These are phyloP conservation scores for Solanum raphanifolium DNA, from an alignment of 257 asterid genomes.

Conservation along the genomic window DNA sequence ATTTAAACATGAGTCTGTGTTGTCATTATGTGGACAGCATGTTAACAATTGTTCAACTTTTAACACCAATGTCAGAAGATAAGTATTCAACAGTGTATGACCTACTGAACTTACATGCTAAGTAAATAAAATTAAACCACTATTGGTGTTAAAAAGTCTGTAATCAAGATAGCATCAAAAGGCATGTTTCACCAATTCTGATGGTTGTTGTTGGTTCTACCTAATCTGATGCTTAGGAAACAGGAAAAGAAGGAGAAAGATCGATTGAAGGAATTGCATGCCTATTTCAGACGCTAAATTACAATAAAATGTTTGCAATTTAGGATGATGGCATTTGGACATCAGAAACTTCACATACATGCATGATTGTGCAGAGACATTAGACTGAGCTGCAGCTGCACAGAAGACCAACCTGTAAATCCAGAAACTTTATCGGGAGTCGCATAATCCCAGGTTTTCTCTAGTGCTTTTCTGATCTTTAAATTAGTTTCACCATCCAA, in stretches of 20 bases:
- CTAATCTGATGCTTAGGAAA: neutral
- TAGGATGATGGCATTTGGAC: neutral
- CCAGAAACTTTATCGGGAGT: slow-evolving; percentile 72
- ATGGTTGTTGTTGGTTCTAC: neutral
- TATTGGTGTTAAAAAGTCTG: neutral
- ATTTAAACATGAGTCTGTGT: neutral
- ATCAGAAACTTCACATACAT: neutral
- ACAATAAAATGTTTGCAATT: neutral
- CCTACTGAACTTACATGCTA: neutral
- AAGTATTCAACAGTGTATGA: neutral
- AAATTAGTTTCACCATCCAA: slow-evolving; percentile 99
- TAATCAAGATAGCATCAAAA: neutral
- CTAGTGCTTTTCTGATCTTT: slow-evolving; percentile 94
- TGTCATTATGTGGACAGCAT: neutral
- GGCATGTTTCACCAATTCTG: neutral
- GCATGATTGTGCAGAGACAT: neutral
- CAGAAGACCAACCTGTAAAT: slow-evolving; percentile 60
- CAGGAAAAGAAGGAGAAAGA: neutral
- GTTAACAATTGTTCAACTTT: neutral
- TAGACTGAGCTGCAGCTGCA: slow-evolving; percentile 9
- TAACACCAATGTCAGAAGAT: neutral
- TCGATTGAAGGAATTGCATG: neutral
- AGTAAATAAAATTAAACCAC: neutral
- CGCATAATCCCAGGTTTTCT: slow-evolving; percentile 95
- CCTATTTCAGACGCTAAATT: neutral